phyloP scores from a whole-genome alignment of 1,284 basidiomycete genomes.

The Gymnopus androsaceus region DNA sequence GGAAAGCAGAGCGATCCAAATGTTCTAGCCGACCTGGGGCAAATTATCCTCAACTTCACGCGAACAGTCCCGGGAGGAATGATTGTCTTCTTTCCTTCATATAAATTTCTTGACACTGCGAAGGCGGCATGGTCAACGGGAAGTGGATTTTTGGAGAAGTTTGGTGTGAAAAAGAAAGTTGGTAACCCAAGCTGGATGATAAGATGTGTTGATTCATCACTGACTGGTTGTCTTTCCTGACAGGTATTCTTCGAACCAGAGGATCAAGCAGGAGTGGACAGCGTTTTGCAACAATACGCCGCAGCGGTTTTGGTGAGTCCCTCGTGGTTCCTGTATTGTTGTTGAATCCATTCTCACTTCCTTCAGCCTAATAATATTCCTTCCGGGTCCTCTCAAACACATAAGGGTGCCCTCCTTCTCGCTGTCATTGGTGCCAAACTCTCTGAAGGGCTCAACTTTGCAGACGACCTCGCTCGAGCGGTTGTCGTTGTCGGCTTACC shows the following conservation, averaged over 20 bases:
- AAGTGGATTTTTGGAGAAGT: slow-evolving; percentile 54
- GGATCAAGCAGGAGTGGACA: slow-evolving; percentile 75
- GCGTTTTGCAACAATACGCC: slow-evolving; percentile 77
- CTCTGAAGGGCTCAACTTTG: slow-evolving; percentile 96
- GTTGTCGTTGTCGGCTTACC: slow-evolving; percentile 92
- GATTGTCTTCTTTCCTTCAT: slow-evolving; percentile 94
- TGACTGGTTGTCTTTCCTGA: not conserved
- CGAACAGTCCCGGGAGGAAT: slow-evolving; percentile 84
- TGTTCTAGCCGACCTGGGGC: slow-evolving; percentile 82
- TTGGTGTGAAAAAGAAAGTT: slow-evolving; percentile 74
- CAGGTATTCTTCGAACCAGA: slow-evolving; percentile 92
- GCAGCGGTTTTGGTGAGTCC: slow-evolving; percentile 38
- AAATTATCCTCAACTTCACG: slow-evolving; percentile 78
- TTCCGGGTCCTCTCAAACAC: not conserved
- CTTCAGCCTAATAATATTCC: not conserved
- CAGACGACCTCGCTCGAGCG: slow-evolving; percentile 85
- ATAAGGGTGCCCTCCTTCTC: slow-evolving; percentile 75
- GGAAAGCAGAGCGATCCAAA: slow-evolving; percentile 70
- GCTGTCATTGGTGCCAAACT: slow-evolving; percentile 97
- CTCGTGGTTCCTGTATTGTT: slow-evolving; percentile 22
- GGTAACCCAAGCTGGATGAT: slow-evolving; percentile 29
- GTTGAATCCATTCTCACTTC: slow-evolving; percentile 30
- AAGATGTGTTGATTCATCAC: not conserved
- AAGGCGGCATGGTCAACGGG: slow-evolving; percentile 69
- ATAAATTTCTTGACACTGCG: slow-evolving; percentile 76